These are phyloP conservation scores for Penicillium egyptiacum DNA, from an alignment of 495 filamentous ascomycete species.

Conservation along the genomic window DNA sequence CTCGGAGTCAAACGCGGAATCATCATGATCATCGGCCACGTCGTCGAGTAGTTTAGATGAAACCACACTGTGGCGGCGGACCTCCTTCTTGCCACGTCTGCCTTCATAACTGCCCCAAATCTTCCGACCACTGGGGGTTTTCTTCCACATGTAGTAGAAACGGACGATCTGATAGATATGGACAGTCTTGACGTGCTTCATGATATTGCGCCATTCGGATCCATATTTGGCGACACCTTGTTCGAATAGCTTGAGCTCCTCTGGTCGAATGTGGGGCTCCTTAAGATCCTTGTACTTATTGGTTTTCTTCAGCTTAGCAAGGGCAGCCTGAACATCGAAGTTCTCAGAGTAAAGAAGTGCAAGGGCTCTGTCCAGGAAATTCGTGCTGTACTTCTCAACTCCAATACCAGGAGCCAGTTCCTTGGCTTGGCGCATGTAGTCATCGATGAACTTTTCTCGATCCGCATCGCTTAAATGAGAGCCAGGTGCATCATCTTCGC, in stretches of 20 bases:
- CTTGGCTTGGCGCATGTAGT: slow-evolving; percentile 72
- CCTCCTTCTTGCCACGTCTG: slow-evolving; percentile 85
- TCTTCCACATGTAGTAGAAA: slow-evolving; percentile 99
- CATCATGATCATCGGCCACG: slow-evolving; percentile 88
- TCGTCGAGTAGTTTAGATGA: slow-evolving; percentile 74
- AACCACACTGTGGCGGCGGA: slow-evolving; percentile 57
- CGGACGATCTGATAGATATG: slow-evolving; percentile 77
- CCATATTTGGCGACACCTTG: slow-evolving; percentile 89
- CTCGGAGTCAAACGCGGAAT: slow-evolving; percentile 91
- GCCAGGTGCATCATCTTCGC: slow-evolving; percentile 49
- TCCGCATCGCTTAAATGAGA: slow-evolving; percentile 40
- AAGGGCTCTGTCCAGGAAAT: slow-evolving; percentile 84
- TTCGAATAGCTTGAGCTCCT: slow-evolving; percentile 86
- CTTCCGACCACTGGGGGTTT: slow-evolving; percentile 77
- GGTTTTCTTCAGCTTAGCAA: slow-evolving; percentile 65
- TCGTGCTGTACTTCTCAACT: slow-evolving; percentile 69
- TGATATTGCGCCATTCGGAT: slow-evolving; percentile 82
- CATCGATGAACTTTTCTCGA: slow-evolving; percentile 60
- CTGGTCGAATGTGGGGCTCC: slow-evolving; percentile 75
- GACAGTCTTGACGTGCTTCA: slow-evolving; percentile 74
- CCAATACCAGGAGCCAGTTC: slow-evolving; percentile 59
- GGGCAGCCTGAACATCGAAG: slow-evolving; percentile 70
- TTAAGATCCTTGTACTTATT: slow-evolving; percentile 75
- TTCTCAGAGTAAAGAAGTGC: slow-evolving; percentile 68
- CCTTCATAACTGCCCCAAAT: slow-evolving; percentile 89